Base-by-base conservation (phyloP, 257 asterid species). In the Sherardia arvensis region DNA sequence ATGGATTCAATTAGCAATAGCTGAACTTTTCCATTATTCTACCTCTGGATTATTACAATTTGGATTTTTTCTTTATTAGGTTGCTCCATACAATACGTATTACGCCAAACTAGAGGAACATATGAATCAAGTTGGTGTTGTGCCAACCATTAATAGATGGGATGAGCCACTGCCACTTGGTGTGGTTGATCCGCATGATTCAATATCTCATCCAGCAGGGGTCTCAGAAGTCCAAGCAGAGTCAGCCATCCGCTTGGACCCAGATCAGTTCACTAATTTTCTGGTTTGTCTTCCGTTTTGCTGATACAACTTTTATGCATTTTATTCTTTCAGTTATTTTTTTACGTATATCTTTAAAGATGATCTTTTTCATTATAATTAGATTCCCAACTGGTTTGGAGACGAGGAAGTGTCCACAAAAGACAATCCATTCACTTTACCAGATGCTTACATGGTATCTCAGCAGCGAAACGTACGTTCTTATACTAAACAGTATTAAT, bases 141-240 rank as follows among this genome's bases (percentile, higher is more conserved):
- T 85, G 68, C 79, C 95, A 53, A 77, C 73, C 34, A 74, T 86
- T 77, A 88, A 88, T 75, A 80, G 79, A 77, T 91, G 96, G 98
- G 93, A 84, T 73, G 87, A 85, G 69, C 87, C 92, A 20, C 70
- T 88, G 56, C 80, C 90, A 53, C 94, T 91, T 73, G 98, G 96
- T 74, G 61, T 86, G 73, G 95, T 86, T 51, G 98, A 88, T 81
- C 98, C 95, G 36, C 96, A 91, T 47, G 96, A 91, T 80, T 91
- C 96, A 34, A 69, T 88, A 69, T 88, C 98, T 56, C 95, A 86
- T 85, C 91, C 96, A 49, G 95, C 95, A 66, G 95, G 95, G 67
- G 95, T 86, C 54, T 81, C 95, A 5, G 98, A 91, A 81, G 95
- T 71, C 67, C 93, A 85, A 73, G 83, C 99, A 14, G 97, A 92